Conservation (phyloP, 768 basidiomycete species). For the Nidularia pulvinata region DNA sequence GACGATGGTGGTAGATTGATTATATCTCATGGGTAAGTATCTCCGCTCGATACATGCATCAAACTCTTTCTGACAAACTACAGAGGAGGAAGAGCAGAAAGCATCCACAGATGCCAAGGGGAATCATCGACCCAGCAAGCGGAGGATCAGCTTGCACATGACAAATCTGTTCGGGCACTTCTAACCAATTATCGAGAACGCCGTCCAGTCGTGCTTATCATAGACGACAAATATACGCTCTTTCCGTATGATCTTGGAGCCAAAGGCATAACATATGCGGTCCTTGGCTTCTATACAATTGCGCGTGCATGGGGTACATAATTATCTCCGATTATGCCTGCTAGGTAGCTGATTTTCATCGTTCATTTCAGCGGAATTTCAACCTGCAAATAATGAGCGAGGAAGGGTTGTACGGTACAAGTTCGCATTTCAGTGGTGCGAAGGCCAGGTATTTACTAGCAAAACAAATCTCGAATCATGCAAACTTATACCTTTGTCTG, state of each 20-base stretch:
- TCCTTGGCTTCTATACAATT: slow-evolving; percentile 75
- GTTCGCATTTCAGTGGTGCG: slow-evolving; percentile 86
- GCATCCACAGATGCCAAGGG: slow-evolving; percentile 41
- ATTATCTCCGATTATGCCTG: background rate
- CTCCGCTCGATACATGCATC: background rate
- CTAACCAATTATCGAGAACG: slow-evolving; percentile 51
- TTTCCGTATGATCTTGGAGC: slow-evolving; percentile 71
- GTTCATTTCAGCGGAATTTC: slow-evolving; percentile 55
- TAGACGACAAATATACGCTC: slow-evolving; percentile 69
- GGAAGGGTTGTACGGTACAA: slow-evolving; percentile 75
- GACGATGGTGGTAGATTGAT: slow-evolving; percentile 66
- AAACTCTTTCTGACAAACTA: slow-evolving; percentile 2
- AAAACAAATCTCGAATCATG: background rate
- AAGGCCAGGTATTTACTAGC: slow-evolving; percentile 48
- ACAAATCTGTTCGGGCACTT: slow-evolving; percentile 72
- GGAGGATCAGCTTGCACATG: slow-evolving; percentile 66
- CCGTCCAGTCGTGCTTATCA: slow-evolving; percentile 67
- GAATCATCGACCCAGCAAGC: slow-evolving; percentile 38
- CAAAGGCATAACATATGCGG: slow-evolving; percentile 42
- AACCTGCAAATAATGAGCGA: slow-evolving; percentile 42
- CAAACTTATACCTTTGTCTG: background rate
- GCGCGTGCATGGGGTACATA: slow-evolving; percentile 67
- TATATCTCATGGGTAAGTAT: slow-evolving; percentile 81
- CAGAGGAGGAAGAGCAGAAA: slow-evolving; percentile 74
- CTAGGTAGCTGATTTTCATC: background rate